Evolutionary conservation across 805 yeast species (phyloP).

Genomic region (Metschnikowia gruessii): DNA sequence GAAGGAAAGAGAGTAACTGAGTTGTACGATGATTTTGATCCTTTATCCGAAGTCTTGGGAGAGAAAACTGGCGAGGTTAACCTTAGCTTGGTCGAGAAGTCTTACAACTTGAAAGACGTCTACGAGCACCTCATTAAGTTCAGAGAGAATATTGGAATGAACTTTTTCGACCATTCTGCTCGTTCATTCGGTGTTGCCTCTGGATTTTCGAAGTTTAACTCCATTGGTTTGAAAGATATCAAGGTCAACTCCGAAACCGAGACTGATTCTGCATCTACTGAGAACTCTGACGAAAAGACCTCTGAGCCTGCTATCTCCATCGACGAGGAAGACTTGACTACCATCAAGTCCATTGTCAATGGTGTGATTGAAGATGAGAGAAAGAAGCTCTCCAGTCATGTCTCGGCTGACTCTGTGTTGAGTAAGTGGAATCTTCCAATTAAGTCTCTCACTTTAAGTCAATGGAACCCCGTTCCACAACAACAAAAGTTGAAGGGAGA

Average conservation of each 20-base stretch:
- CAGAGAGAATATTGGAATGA: conserved; percentile 59
- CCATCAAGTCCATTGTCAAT: conserved; percentile 16
- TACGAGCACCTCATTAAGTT: conserved; percentile 60
- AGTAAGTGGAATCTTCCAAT: conserved; percentile 47
- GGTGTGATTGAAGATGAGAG: conserved; percentile 6
- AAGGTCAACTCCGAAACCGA: conserved; percentile 12
- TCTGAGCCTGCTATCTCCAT: conserved; percentile 13
- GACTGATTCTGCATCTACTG: conserved; percentile 5
- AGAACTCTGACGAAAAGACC: conserved; percentile 11
- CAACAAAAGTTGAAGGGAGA: conserved; percentile 67
- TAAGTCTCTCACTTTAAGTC: conserved; percentile 55
- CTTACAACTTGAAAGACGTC: conserved; percentile 60
- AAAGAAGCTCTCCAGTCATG: conserved; percentile 9
- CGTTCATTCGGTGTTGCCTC: conserved; percentile 40
- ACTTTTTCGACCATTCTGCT: conserved; percentile 42
- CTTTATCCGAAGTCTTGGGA: conserved; percentile 26
- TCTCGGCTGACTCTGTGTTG: conserved; percentile 30
- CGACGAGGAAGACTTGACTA: conserved; percentile 31
- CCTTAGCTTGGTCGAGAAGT: conserved; percentile 48
- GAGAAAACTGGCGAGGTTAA: conserved; percentile 28
- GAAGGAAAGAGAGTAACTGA: conserved; percentile 34
- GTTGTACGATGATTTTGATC: conserved; percentile 27
- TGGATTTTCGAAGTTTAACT: conserved; percentile 51
- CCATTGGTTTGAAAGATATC: conserved; percentile 38
- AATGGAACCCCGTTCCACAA: conserved; percentile 85